Conservation (phyloP, 2,329 filamentous ascomycete genomes). For the Colletotrichum salicis region DNA sequence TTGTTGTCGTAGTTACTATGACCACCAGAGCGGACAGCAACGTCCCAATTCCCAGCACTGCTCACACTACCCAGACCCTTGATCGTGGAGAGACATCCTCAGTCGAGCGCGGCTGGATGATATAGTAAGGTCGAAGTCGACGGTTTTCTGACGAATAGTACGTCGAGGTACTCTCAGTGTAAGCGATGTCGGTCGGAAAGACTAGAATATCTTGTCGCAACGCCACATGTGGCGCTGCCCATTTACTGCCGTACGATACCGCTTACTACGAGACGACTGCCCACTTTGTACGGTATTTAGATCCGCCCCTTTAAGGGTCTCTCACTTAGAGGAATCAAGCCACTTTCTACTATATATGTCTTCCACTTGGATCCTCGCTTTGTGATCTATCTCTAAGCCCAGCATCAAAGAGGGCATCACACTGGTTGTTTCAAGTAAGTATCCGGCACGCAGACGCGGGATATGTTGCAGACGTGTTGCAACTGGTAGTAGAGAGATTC, state of each 20-base stretch:
- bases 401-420: conserved; percentile 25
- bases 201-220: conserved; percentile 17
- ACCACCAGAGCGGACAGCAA: conserved; percentile 55
- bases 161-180: conserved; percentile 11
- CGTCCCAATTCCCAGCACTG: conserved; percentile 27
- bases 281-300: too few relatives aligned
- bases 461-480: too few relatives aligned
- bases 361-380: too few relatives aligned
- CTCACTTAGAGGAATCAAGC: too few relatives aligned
- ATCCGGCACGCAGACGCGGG: not conserved
- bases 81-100: conserved; percentile 38
- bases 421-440: conserved; percentile 1
- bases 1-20: conserved; percentile 57
- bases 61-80: conserved; percentile 23
- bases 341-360: too few relatives aligned
- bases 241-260: too few relatives aligned
- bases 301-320: too few relatives aligned
- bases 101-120: conserved; percentile 39
- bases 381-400: too few relatives aligned
- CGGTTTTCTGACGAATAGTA: conserved; percentile 41
- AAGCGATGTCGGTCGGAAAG: conserved; percentile 15
- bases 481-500: too few relatives aligned
- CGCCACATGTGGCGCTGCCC: too few relatives aligned
- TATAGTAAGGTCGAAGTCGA: conserved; percentile 39
- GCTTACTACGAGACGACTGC: too few relatives aligned